phyloP scores from a whole-genome alignment of 1,284 basidiomycete species.

The Pseudozyma thailandica region DNA sequence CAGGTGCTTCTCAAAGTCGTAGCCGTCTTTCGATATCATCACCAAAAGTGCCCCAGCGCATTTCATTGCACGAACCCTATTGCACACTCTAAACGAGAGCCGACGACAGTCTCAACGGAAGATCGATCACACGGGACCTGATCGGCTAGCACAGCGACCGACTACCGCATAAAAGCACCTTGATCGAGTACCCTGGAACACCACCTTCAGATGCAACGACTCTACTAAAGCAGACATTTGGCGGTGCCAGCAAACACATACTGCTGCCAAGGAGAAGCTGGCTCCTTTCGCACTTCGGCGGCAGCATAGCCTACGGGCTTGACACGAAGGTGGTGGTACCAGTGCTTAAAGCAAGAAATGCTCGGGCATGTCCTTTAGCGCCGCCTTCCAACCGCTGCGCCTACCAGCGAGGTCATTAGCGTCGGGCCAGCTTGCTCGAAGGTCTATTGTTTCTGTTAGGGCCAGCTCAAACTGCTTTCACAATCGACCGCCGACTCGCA shows the following conservation, averaged over 20 bases:
- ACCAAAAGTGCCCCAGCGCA: background rate
- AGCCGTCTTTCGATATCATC: background rate
- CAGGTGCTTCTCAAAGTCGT: background rate
- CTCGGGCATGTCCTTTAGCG: conserved; percentile 40
- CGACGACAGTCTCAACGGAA: too few relatives aligned
- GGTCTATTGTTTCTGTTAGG: background rate
- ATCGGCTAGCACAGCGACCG: too few relatives aligned
- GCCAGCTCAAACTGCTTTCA: conserved; percentile 6
- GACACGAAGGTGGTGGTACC: background rate
- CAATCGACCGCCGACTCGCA: background rate
- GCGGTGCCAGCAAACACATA: conserved; percentile 12
- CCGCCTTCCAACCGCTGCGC: conserved; percentile 37
- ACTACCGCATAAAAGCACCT: too few relatives aligned
- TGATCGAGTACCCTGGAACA: background rate
- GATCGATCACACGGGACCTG: too few relatives aligned
- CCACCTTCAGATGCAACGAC: conserved; percentile 11
- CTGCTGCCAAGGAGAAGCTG: conserved; percentile 40
- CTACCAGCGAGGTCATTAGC: conserved; percentile 23
- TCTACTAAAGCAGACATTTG: background rate
- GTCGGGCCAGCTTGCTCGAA: background rate
- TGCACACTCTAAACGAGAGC: background rate
- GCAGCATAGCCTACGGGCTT: background rate
- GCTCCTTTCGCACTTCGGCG: conserved; percentile 16
- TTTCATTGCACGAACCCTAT: background rate
- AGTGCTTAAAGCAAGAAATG: conserved; percentile 20